Evolutionary conservation across 352 stramenopile species (phyloP).

Genomic region (Sclerospora graminicola): DNA sequence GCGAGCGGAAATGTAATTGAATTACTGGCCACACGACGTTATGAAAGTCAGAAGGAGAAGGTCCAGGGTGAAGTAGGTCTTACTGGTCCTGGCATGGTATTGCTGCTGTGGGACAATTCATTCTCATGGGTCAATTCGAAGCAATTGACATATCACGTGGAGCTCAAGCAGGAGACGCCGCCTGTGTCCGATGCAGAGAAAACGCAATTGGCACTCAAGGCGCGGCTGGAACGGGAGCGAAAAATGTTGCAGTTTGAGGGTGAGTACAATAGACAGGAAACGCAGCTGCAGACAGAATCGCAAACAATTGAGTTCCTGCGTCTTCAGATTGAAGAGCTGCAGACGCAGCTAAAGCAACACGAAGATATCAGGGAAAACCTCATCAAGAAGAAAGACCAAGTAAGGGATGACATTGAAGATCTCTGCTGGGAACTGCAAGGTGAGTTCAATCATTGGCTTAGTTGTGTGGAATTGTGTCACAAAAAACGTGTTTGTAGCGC

Average conservation of each 20-base stretch:
- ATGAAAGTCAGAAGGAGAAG: constrained; percentile 51
- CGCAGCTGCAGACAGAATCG: constrained; percentile 32
- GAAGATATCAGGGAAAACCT: constrained; percentile 28
- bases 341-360: constrained; percentile 21
- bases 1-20: constrained; percentile 43
- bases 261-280: constrained; percentile 30
- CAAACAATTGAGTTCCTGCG: constrained; percentile 37
- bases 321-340: constrained; percentile 52
- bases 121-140: constrained; percentile 79
- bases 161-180: constrained; percentile 48
- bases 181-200: constrained; percentile 29
- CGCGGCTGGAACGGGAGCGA: constrained; percentile 33
- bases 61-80: constrained; percentile 36
- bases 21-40: constrained; percentile 40
- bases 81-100: constrained; percentile 40
- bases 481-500: constrained; percentile 14
- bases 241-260: constrained; percentile 25
- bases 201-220: constrained; percentile 34
- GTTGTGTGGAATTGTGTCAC: neutral
- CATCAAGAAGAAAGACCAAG: constrained; percentile 24
- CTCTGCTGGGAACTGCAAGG: constrained; percentile 60
- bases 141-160: constrained; percentile 61
- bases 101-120: constrained; percentile 74
- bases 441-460: constrained; percentile 6
- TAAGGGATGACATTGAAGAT: constrained; percentile 43